These are phyloP conservation scores for Ustilago crameri DNA, from an alignment of 1,284 basidiomycete species.

Conservation along the genomic window DNA sequence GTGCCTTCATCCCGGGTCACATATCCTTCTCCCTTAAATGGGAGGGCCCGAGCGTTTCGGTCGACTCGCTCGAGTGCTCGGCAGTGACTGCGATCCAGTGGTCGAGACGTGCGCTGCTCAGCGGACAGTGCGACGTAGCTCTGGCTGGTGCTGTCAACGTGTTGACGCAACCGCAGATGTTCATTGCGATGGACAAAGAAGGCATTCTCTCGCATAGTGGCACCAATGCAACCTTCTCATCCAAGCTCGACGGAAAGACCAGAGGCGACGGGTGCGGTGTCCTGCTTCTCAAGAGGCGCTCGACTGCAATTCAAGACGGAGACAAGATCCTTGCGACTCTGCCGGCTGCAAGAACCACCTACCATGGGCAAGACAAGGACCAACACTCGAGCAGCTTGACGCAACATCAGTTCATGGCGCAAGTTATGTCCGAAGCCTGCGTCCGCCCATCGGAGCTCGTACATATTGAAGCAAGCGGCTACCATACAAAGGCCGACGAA, in stretches of 20 bases:
- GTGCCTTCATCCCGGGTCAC: constrained; percentile 53
- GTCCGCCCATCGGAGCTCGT: constrained; percentile 8
- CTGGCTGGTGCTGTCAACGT: constrained; percentile 45
- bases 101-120: constrained; percentile 38
- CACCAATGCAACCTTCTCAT: constrained; percentile 37
- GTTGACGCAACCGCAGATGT: constrained; percentile 50
- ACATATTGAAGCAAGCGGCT: constrained; percentile 49
- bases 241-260: constrained; percentile 40
- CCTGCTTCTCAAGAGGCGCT: constrained; percentile 48
- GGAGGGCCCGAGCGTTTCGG: constrained; percentile 44
- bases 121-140: constrained; percentile 49
- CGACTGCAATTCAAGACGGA: constrained; percentile 42
- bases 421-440: constrained; percentile 22
- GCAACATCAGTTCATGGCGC: constrained; percentile 19
- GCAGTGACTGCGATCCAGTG: constrained; percentile 43
- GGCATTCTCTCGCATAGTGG: constrained; percentile 38
- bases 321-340: constrained; percentile 48
- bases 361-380: constrained; percentile 7
- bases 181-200: constrained; percentile 52
- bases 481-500: constrained; percentile 29
- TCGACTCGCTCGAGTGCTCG: constrained; percentile 46
- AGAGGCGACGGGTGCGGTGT: constrained; percentile 52
- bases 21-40: constrained; percentile 42
- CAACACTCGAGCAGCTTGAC: background rate
- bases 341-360: constrained; percentile 24